These are phyloP conservation scores for Arthrobotrys iridis DNA, from an alignment of 2,329 filamentous ascomycete species.

Conservation along the genomic window DNA sequence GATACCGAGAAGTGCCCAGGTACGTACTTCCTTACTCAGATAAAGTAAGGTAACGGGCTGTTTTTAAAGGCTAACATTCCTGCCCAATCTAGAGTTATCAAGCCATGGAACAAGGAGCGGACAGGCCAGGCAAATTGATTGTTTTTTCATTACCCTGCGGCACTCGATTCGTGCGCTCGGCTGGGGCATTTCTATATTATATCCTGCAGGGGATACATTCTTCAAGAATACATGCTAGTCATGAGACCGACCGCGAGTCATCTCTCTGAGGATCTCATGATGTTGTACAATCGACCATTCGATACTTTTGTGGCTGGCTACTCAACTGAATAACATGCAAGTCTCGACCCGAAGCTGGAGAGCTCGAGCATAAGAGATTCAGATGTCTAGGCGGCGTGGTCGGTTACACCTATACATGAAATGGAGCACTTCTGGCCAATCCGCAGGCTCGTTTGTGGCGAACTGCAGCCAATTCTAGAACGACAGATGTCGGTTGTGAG, in stretches of 20 bases:
- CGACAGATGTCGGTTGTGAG: conserved; percentile 7
- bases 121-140: too few relatives aligned
- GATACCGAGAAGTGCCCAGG: too few relatives aligned
- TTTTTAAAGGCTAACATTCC: too few relatives aligned
- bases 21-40: neutral
- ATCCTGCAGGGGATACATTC: neutral
- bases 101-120: neutral
- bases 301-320: neutral
- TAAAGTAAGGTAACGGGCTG: neutral
- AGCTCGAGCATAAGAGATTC: neutral
- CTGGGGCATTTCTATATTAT: neutral
- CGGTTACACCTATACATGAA: neutral
- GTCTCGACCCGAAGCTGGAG: neutral
- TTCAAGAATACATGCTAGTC: too few relatives aligned
- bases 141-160: too few relatives aligned
- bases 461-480: neutral
- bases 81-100: neutral
- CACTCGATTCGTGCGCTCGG: neutral
- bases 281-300: neutral
- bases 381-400: neutral
- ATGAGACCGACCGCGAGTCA: too few relatives aligned
- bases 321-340: neutral
- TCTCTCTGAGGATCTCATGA: neutral
- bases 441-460: neutral
- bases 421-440: neutral